A percentile compares a stretch with the other conserved stretches of the same genome.
These are phyloP conservation scores for Colletotrichum gigasporum DNA, from an alignment of 2,329 filamentous ascomycete species.

Conservation along the genomic window DNA sequence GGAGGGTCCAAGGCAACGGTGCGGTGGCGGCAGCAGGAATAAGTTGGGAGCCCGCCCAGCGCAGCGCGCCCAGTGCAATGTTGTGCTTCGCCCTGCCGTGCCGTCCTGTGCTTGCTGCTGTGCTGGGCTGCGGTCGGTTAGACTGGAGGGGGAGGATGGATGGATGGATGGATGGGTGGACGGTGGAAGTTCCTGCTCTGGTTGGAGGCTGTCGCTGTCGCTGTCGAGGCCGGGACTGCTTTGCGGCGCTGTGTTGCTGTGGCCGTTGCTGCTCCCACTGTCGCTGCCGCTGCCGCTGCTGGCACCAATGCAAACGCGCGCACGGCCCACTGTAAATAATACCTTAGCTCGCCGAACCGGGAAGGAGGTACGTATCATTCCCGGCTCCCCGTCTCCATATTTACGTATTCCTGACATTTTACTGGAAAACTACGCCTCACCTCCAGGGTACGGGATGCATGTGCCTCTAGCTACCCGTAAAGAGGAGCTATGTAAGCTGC, in stretches of 20 bases:
- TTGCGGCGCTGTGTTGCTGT: background rate
- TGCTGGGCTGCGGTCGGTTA: too few species aligned
- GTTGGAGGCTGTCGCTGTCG: background rate
- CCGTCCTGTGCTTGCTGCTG: too few species aligned
- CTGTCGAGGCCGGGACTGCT: too few species aligned
- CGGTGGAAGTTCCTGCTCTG: too few species aligned
- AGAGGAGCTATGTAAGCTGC: conserved; percentile 22
- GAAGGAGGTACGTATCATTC: conserved; percentile 8
- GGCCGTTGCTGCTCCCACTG: background rate
- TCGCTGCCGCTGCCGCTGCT: background rate
- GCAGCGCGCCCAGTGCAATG: too few species aligned
- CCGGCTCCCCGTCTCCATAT: background rate
- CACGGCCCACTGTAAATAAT: background rate
- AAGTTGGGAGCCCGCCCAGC: too few species aligned
- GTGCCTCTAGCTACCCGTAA: background rate
- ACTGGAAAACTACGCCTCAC: background rate
- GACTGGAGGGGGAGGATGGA: too few species aligned
- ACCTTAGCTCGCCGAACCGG: background rate
- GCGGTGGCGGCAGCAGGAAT: too few species aligned
- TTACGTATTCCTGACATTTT: background rate
- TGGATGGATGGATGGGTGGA: too few species aligned
- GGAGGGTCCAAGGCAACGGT: too few species aligned
- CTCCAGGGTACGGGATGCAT: background rate
- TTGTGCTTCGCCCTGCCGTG: too few species aligned
- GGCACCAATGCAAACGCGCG: background rate